These are phyloP conservation scores for Chlamydomonas asymmetrica DNA, from an alignment of 139 green algal species.

Conservation along the genomic window DNA sequence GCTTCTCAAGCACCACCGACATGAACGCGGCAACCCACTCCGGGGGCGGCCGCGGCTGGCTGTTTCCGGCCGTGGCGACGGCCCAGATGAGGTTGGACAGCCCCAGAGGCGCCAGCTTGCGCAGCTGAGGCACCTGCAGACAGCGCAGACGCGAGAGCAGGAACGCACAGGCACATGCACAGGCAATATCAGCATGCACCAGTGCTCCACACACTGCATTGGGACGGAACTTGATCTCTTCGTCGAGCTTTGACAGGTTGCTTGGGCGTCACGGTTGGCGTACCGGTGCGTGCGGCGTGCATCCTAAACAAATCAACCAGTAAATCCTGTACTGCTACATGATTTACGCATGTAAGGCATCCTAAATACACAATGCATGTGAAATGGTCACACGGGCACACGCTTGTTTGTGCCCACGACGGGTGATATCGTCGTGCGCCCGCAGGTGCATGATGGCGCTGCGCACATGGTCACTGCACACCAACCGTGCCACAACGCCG, in stretches of 20 bases:
- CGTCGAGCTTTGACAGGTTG: background rate
- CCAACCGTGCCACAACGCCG: conserved; percentile 3
- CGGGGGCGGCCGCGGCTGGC: conserved; percentile 9
- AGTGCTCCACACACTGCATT: background rate
- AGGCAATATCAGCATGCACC: background rate
- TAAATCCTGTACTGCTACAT: too few relatives aligned
- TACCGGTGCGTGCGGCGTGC: too few relatives aligned
- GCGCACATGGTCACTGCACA: background rate
- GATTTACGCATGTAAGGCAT: too few relatives aligned
- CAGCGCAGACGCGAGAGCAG: background rate
- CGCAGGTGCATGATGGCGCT: background rate
- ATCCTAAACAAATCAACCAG: too few relatives aligned
- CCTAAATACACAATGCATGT: too few relatives aligned
- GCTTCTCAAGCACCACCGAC: background rate
- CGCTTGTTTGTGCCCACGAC: too few relatives aligned
- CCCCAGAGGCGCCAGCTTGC: background rate
- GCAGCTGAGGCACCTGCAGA: background rate
- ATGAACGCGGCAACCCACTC: conserved; percentile 9
- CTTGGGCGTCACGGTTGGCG: too few relatives aligned
- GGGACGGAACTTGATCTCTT: background rate
- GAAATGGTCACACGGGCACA: too few relatives aligned
- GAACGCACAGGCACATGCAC: background rate
- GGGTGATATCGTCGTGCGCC: background rate
- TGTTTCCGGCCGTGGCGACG: background rate
- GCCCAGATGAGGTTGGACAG: conserved; percentile 11